Base-by-base conservation (phyloP, 148 eudicot species). In the Talinum fruticosum region DNA sequence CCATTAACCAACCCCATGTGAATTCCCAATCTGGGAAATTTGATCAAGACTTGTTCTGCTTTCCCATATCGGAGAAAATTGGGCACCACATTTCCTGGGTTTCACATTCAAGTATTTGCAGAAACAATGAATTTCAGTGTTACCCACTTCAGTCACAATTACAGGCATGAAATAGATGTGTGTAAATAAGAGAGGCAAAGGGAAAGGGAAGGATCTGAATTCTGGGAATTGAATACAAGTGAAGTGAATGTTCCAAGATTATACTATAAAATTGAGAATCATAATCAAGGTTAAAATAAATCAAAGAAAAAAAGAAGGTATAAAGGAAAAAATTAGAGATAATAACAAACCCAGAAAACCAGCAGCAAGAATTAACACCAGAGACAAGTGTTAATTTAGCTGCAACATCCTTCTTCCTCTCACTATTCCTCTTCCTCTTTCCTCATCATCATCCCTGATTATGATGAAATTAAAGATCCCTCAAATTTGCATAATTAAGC, bases 191-290 rank as follows among this genome's bases (percentile, higher is more conserved):
- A 32, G 62, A 1, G 62, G 53, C 0, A 68, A 7, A 67, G 28
- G 51, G 51, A 69, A 73, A 78, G 76, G 72, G 61, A 83, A 71
- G 78, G 71, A 74, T 65, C 72, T 80, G 81, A 82, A 83, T 65
- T 82, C 81, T 47, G 77, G 37, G 81, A 84, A 76, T 84, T 80
- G 80, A 84, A 87, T 87, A 86, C 90, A 87, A 57, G 82, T 81
- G 54, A 87, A 57, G 82, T 81, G 54, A 82, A 83, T 84, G 89
- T 79, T 82, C 81, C 83, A 87, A 76, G 80, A 87, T 82, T 87
- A 81, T 85, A 83, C 85, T 83, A 85, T 84, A 84, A 83, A 72
- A 77, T 81, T 67, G 62, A 81, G 47, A 81, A 81, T 77, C 32
- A 59, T 74, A 82, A 81, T 73, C 57, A 82, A 51, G 81, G 45